Percentiles rank a stretch among this genome's conserved stretches.
Conservation (phyloP, 179 eudicot genomes). For the Corrigiola litoralis region DNA sequence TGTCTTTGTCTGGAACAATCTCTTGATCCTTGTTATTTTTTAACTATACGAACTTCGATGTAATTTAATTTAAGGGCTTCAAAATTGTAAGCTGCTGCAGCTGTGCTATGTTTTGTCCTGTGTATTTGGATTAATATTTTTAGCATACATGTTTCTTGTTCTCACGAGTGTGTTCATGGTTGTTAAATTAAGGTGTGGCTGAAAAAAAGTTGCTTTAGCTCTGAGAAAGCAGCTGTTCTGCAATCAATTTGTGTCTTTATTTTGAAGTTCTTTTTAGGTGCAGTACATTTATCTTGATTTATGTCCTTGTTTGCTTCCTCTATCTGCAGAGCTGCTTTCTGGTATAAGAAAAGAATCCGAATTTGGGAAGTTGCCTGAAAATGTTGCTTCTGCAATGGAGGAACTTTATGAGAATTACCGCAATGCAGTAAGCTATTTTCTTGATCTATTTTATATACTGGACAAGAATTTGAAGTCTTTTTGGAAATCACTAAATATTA, state of each 20-base stretch:
- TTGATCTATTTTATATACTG: no score
- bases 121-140: background rate
- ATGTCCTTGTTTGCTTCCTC: slow-evolving; percentile 9
- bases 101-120: background rate
- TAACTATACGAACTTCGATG: background rate
- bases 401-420: slow-evolving; percentile 73
- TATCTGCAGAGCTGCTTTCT: slow-evolving; percentile 61
- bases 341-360: slow-evolving; percentile 62
- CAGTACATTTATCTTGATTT: slow-evolving; percentile 1
- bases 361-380: slow-evolving; percentile 62
- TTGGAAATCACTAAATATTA: no score
- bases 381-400: slow-evolving; percentile 78
- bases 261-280: no score
- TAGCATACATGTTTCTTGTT: no score
- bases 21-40: background rate
- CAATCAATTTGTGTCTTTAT: background rate
- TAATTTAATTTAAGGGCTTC: background rate
- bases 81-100: background rate
- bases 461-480: no score
- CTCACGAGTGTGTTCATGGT: no score
- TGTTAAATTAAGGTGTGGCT: background rate
- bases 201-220: background rate
- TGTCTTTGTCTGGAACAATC: background rate
- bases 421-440: slow-evolving; percentile 59
- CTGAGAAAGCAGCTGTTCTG: background rate